A percentile compares a stretch with the other conserved stretches of the same genome.
Conservation (phyloP, 2,329 filamentous ascomycete genomes). For the Xylaria sp. region DNA sequence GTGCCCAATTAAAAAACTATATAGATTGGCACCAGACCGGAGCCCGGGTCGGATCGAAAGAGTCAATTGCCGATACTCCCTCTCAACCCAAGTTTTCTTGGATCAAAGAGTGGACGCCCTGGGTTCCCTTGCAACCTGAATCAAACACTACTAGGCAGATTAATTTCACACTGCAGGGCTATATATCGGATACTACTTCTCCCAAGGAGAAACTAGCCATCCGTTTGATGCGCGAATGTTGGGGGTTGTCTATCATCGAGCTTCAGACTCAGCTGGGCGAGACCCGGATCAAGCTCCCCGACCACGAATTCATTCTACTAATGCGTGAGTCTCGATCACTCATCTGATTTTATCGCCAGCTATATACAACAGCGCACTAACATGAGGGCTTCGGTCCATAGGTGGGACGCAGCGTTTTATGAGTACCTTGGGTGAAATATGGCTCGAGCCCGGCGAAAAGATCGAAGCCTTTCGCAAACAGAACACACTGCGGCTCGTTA, state of each 20-base stretch:
- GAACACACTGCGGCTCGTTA: constrained; percentile 51
- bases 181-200: constrained; percentile 44
- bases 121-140: constrained; percentile 52
- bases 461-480: constrained; percentile 52
- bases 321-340: constrained; percentile 54
- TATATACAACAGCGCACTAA: constrained; percentile 2
- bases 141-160: constrained; percentile 4
- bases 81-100: constrained; percentile 50
- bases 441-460: constrained; percentile 52
- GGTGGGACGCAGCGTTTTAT: constrained; percentile 54
- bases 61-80: constrained; percentile 17
- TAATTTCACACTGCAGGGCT: constrained; percentile 45
- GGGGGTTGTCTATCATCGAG: constrained; percentile 62
- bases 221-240: constrained; percentile 60
- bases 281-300: constrained; percentile 54
- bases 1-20: constrained; percentile 59
- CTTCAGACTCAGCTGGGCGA: constrained; percentile 57
- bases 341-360: not conserved
- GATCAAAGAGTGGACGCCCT: constrained; percentile 56
- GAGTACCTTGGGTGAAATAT: constrained; percentile 46
- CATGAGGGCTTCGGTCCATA: constrained; percentile 29
- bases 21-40: constrained; percentile 39
- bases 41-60: not conserved
- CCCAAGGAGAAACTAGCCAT: constrained; percentile 57
- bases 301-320: constrained; percentile 58